phyloP scores from a whole-genome alignment of 1,284 basidiomycete genomes.

The Athelia psychrophila region DNA sequence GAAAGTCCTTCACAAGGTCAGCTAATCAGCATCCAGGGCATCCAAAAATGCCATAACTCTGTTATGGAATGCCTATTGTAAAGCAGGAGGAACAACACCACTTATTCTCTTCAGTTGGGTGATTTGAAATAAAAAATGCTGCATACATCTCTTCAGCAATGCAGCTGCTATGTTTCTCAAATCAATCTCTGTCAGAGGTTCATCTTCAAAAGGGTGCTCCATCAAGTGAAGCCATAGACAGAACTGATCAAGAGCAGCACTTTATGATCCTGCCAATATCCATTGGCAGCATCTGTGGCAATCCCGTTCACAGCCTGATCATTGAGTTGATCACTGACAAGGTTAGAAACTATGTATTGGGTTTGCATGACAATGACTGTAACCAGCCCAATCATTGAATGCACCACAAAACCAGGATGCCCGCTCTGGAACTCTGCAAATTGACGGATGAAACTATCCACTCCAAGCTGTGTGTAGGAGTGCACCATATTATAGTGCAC shows the following conservation, averaged over 20 bases:
- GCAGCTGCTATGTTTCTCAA: slow-evolving; percentile 14
- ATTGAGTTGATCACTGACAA: slow-evolving; percentile 16
- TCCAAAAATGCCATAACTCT: too few species aligned
- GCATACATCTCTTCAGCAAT: slow-evolving; percentile 23
- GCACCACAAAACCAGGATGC: slow-evolving; percentile 15
- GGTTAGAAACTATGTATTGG: slow-evolving; percentile 20
- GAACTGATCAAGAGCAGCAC: slow-evolving; percentile 22
- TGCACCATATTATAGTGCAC: slow-evolving; percentile 7
- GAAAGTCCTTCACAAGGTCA: too few species aligned
- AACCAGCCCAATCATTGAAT: slow-evolving; percentile 10
- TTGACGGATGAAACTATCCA: not conserved
- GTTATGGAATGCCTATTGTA: slow-evolving; percentile 9
- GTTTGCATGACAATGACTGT: slow-evolving; percentile 24
- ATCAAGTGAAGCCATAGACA: slow-evolving; percentile 7
- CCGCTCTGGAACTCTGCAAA: slow-evolving; percentile 6
- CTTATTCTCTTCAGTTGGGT: slow-evolving; percentile 20
- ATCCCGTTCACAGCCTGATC: slow-evolving; percentile 24
- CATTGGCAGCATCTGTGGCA: slow-evolving; percentile 29
- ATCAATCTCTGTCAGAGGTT: slow-evolving; percentile 11
- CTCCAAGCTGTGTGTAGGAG: not conserved
- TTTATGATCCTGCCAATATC: slow-evolving; percentile 15
- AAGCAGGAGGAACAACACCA: slow-evolving; percentile 15
- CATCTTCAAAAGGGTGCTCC: not conserved
- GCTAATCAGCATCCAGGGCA: too few species aligned
- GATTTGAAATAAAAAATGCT: slow-evolving; percentile 23